A percentile compares a stretch with the other conserved stretches of the same genome.
Evolutionary conservation across 2,329 filamentous ascomycete species (phyloP).

Genomic region (Myriosclerotinia duriaeana): DNA sequence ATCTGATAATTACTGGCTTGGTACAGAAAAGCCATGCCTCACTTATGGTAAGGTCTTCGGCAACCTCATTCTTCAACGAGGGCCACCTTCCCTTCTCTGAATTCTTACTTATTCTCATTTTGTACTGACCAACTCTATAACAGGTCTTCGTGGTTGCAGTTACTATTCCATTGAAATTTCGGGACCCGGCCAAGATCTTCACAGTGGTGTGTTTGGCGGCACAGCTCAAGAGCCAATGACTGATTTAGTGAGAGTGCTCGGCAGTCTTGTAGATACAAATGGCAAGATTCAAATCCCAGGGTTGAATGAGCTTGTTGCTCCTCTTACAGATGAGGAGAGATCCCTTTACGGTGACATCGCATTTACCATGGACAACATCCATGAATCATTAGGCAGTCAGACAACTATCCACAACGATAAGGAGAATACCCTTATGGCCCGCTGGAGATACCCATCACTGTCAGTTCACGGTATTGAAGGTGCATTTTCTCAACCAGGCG

Average conservation of each 20-base stretch:
- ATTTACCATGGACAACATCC: slow-evolving; percentile 94
- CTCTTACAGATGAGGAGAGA: slow-evolving; percentile 82
- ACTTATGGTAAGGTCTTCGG: slow-evolving; percentile 63
- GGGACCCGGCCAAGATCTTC: slow-evolving; percentile 88
- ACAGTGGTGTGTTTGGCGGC: slow-evolving; percentile 95
- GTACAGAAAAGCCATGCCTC: slow-evolving; percentile 95
- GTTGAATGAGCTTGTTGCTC: slow-evolving; percentile 88
- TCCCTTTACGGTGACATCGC: slow-evolving; percentile 84
- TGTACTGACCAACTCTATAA: neutral
- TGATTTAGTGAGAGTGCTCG: slow-evolving; percentile 80
- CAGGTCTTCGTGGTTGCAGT: slow-evolving; percentile 85
- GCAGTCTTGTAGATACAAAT: slow-evolving; percentile 79
- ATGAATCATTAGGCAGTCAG: slow-evolving; percentile 85
- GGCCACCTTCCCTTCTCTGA: neutral
- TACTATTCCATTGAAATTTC: slow-evolving; percentile 94
- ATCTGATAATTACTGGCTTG: slow-evolving; percentile 99
- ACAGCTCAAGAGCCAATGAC: slow-evolving; percentile 99
- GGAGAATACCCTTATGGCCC: slow-evolving; percentile 88
- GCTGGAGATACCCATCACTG: slow-evolving; percentile 92
- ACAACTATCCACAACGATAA: slow-evolving; percentile 87
- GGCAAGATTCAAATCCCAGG: slow-evolving; percentile 96
- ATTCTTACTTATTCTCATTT: neutral
- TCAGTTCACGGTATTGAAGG: slow-evolving; percentile 95
- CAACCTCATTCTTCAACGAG: neutral
- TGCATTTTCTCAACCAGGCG: slow-evolving; percentile 87